Evolutionary conservation across 129 eudicot genomes (phyloP), one percentile per base, ranked within the genome.

Genomic region (Artemisia argyi): DNA sequence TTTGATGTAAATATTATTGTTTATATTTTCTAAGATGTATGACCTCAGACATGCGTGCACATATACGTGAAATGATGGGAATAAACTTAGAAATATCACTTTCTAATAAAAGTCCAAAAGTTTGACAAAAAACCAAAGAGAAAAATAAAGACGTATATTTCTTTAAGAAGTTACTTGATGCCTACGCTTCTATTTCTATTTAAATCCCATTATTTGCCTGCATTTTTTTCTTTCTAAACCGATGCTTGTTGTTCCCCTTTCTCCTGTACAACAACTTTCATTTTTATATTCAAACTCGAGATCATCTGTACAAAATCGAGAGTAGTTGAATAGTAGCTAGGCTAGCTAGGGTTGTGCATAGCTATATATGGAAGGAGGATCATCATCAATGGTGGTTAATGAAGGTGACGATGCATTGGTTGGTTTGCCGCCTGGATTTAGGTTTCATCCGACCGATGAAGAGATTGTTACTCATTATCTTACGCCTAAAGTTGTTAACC

Each of bases 371-470:
- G 81, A 70, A 64, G 81, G 76, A 39, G 81, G 73, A 63, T 63
- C 35, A 30, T 30, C 35, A 30, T 30, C 82, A 61, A 63, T 58
- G 77, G 82, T 47, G 46, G 77, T 66, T 28, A 78, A 72, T 48
- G 82, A 72, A 17, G 82, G 78, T 15, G 82, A 78, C 18, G 82
- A 71, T 8, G 73, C 78, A 26, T 63, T 66, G 62, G 26, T 76
- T 30, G 80, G 83, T 52, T 75, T 90, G 47, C 96, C 96, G 11
- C 93, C 96, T 0, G 96, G 96, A 8, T 90, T 87, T 42, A 68
- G 96, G 48, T 90, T 90, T 11, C 96, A 90, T 81, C 96, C 96
- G 4, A 90, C 96, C 2, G 96, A 90, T 57, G 93, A 87, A 11
- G 96, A 90, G 74, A 85, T 90, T 13, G 51, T 90, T 22, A 81